Conservation (phyloP, 352 stramenopile species). For the Poterioochromonas sp. region DNA sequence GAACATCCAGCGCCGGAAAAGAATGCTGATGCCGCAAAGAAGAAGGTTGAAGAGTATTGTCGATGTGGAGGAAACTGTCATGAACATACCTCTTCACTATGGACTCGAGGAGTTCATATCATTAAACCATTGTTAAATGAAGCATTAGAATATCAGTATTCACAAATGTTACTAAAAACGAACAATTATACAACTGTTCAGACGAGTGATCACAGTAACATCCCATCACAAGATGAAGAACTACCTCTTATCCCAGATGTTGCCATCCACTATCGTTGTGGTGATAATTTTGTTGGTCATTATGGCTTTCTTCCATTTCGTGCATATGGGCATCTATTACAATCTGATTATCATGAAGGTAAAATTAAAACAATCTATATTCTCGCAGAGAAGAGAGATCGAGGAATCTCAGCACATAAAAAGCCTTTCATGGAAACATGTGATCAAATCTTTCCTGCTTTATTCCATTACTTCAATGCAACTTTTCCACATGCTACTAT, state of each 20-base stretch:
- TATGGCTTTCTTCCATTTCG: conserved; percentile 21
- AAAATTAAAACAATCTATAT: neutral
- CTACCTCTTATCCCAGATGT: conserved; percentile 10
- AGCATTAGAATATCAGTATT: neutral
- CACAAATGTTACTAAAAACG: neutral
- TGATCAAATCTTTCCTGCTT: neutral
- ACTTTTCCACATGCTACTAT: neutral
- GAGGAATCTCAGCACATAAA: neutral
- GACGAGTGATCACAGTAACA: neutral
- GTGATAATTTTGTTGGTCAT: conserved; percentile 15
- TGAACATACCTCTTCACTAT: neutral
- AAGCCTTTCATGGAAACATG: neutral
- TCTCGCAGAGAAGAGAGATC: neutral
- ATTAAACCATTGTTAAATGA: conserved; percentile 2
- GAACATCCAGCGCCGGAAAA: neutral
- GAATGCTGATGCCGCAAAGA: neutral
- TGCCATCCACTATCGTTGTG: conserved; percentile 22
- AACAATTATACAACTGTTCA: neutral
- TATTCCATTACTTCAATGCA: neutral
- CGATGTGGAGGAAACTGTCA: neutral
- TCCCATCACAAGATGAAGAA: too few species aligned
- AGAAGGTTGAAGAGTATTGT: neutral
- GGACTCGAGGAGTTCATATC: neutral
- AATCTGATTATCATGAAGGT: neutral
- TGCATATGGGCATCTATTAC: too few species aligned